These are phyloP conservation scores for Stephania yunnanensis DNA, from an alignment of 164 flowering plant genomes.

Conservation along the genomic window DNA sequence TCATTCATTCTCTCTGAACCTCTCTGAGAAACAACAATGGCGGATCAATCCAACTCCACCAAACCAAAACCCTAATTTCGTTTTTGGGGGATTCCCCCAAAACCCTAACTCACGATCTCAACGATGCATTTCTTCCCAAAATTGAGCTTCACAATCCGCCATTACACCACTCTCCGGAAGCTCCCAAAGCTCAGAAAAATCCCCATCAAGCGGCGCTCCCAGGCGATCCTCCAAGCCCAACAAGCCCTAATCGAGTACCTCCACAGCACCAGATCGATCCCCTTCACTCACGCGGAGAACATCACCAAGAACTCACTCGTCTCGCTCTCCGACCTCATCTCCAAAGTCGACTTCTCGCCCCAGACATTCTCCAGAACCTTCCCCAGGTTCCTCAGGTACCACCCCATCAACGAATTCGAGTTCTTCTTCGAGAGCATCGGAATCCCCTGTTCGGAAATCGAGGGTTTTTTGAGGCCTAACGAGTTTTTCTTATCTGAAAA, in stretches of 20 bases:
- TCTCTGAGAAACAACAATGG: background rate
- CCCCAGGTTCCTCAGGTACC: slow-evolving; percentile 49
- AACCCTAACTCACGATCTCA: background rate
- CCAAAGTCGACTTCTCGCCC: slow-evolving; percentile 29
- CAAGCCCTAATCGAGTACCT: slow-evolving; percentile 58
- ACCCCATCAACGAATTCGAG: slow-evolving; percentile 61
- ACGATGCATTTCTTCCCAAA: slow-evolving; percentile 8
- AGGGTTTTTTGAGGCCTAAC: slow-evolving; percentile 27
- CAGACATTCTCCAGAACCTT: slow-evolving; percentile 25
- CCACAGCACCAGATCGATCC: slow-evolving; percentile 46
- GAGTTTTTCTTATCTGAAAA: slow-evolving; percentile 47
- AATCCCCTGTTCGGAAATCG: slow-evolving; percentile 27
- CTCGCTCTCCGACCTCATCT: slow-evolving; percentile 33
- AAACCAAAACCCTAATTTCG: background rate
- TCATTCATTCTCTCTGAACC: no score
- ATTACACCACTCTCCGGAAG: slow-evolving; percentile 19
- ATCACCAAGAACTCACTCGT: slow-evolving; percentile 40
- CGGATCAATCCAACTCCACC: background rate
- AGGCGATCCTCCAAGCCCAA: slow-evolving; percentile 42
- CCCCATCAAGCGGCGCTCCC: slow-evolving; percentile 23
- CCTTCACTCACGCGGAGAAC: slow-evolving; percentile 55
- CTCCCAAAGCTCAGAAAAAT: slow-evolving; percentile 25
- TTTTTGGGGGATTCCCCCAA: background rate
- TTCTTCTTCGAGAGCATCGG: slow-evolving; percentile 73
- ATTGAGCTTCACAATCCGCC: slow-evolving; percentile 15